Evolutionary conservation across 2,329 filamentous ascomycete genomes (phyloP).

Genomic region (Botrytis fragariae): DNA sequence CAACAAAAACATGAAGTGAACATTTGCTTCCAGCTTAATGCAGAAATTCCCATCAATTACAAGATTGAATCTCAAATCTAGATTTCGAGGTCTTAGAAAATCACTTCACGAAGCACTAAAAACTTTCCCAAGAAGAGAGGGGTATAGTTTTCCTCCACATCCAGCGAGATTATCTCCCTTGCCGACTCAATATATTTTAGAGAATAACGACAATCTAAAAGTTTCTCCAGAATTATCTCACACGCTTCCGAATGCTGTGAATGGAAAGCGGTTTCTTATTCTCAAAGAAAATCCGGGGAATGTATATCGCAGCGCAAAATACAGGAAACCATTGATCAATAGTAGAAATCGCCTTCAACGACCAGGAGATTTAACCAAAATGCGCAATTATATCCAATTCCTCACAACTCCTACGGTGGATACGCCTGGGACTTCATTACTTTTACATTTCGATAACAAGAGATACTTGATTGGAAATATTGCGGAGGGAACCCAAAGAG

Average conservation of each 20-base stretch:
- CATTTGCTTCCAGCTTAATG: conserved; percentile 4
- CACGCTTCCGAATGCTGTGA: not conserved
- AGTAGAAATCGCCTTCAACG: not conserved
- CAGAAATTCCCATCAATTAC: not conserved
- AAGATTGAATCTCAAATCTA: not conserved
- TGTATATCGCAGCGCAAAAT: conserved; percentile 12
- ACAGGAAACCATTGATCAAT: not conserved
- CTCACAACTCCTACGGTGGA: conserved; percentile 82
- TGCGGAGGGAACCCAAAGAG: conserved; percentile 81
- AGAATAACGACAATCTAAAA: not conserved
- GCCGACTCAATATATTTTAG: not conserved
- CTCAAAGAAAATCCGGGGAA: not conserved
- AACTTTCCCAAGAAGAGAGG: not conserved
- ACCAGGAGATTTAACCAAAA: conserved; percentile 41
- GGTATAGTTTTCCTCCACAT: conserved; percentile 1
- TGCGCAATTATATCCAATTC: conserved; percentile 74
- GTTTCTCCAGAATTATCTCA: not conserved
- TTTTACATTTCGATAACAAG: conserved; percentile 77
- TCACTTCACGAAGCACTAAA: not conserved
- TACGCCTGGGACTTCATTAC: conserved; percentile 73
- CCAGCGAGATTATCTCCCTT: conserved; percentile 12
- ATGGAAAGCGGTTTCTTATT: not conserved
- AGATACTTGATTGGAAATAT: conserved; percentile 84
- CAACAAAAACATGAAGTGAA: conserved; percentile 8
- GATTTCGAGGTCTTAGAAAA: conserved; percentile 7